Evolutionary conservation across 495 filamentous ascomycete genomes (phyloP).

Genomic region (Podospora appendiculata): DNA sequence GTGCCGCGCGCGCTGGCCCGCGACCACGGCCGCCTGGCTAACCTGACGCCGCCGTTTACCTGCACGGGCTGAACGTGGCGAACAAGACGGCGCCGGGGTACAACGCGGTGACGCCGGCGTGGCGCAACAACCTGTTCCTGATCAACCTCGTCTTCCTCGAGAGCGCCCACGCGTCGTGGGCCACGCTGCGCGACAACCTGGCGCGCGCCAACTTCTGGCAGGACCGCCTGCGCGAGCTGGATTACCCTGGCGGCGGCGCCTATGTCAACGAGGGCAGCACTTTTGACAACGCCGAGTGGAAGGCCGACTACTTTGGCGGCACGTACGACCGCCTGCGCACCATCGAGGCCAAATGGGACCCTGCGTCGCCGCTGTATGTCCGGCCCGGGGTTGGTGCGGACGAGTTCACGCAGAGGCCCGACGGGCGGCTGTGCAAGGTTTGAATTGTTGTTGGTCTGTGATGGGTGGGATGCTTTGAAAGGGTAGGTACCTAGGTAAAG

Average conservation of each 20-base stretch:
- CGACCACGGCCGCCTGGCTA: conserved; percentile 29
- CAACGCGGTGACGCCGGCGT: conserved; percentile 51
- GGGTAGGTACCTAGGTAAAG: too few species aligned
- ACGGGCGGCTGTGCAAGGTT: conserved; percentile 19
- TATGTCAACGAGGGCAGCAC: conserved; percentile 45
- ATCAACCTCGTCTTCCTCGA: conserved; percentile 22
- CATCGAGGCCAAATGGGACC: conserved; percentile 48
- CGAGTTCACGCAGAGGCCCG: conserved; percentile 27
- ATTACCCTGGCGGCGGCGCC: conserved; percentile 29
- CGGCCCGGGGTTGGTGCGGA: conserved; percentile 45
- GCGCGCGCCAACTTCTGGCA: conserved; percentile 5
- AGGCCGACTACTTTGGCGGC: conserved; percentile 49
- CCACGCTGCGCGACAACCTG: neutral
- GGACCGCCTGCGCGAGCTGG: neutral
- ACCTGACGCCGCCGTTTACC: conserved; percentile 28
- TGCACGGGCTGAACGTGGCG: conserved; percentile 16
- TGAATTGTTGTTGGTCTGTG: too few species aligned
- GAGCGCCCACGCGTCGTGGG: conserved; percentile 26
- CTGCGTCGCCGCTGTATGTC: conserved; percentile 44
- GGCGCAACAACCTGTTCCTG: conserved; percentile 38
- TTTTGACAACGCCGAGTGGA: conserved; percentile 44
- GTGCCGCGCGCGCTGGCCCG: conserved; percentile 39
- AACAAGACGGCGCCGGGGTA: conserved; percentile 24
- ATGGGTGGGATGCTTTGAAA: too few species aligned
- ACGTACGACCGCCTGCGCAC: conserved; percentile 41